Base-by-base conservation (phyloP, 179 eudicot genomes). In the Camellia oleifera region DNA sequence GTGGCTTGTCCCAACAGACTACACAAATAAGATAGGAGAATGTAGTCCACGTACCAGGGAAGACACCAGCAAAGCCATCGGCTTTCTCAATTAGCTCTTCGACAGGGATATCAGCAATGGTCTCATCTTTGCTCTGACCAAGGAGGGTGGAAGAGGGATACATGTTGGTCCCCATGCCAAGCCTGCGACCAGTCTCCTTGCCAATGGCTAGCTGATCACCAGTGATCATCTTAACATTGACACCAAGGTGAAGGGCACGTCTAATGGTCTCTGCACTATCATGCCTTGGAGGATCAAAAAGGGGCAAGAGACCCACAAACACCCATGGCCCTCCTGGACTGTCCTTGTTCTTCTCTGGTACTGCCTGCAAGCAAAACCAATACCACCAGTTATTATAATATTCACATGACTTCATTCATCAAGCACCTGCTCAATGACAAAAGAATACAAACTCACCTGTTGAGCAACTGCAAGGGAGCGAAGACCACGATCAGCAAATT, bases 101-200 rank as follows among this genome's bases (percentile, higher is more conserved):
- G 48, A 94, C 83, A 14, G 98, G 94, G 74, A 92, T 74, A 81
- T 84, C 17, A 75, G 91, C 95, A 7, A 91, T 83, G 54, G 83
- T 77, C 69, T 85, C 88, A 65, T 94, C 98, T 79, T 88, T 94
- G 83, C 87, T 77, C 45, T 92, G 89, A 12, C 98, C 97, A 4
- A 94, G 94, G 42, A 94, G 87, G 75, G 97, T 90, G 60, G 98
- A 92, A 61, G 98, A 94, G 75, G 98, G 98, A 65, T 94, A 92
- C 98, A 94, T 94, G 84, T 94, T 94, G 18, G 95, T 91, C 18
- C 98, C 98, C 98, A 94, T 94, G 64, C 98, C 98, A 79, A 94
- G 91, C 83, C 98, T 87, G 2, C 98, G 93, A 14, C 97, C 94
- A 8, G 98, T 94, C 82, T 94, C 98, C 81, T 94, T 94, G 12